Evolutionary conservation across 805 yeast species (phyloP), one percentile per base, ranked within the genome.

Genomic region (Cephaloascus albidus): DNA sequence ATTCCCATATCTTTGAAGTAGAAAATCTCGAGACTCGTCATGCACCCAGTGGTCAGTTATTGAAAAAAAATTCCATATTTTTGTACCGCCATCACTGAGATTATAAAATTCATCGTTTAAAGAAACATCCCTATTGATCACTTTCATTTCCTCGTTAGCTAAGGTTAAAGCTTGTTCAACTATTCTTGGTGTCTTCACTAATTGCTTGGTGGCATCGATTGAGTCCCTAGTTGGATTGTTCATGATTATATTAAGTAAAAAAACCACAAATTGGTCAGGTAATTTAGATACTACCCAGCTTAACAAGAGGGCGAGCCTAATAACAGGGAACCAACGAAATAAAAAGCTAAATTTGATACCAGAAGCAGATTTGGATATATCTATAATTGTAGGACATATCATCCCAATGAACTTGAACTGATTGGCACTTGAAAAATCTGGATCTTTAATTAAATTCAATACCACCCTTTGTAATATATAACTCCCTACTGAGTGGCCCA

Each of bases 401-500:
- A 83, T 60, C 0, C 87, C 86, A 17, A 73, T 64, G 40, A 75
- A 67, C 38, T 53, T 56, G 26, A 76, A 57, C 4, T 57, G 44
- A 20, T 60, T 46, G 16, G 49, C 44, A 2, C 47, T 47, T 2
- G 51, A 40, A 23, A 63, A 37, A 12, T 45, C 53, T 1, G 43
- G 33, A 35, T 60, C 64, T 19, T 47, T 45, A 6, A 46, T 33
- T 28, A 65, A 42, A 23, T 47, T 40, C 18, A 57, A 49, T 1
- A 74, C 61, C 2, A 76, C 63, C 35, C 82, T 54, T 53, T 83
- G 88, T 3, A 65, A 54, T 35, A 84, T 61, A 63, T 73, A 84
- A 4, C 78, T 67, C 2, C 94, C 94, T 12, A 83, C 74, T 0
- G 90, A 82, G 53, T 84, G 94, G 17, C 86, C 81, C 47, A 80